These are phyloP conservation scores for Physaria fendleri DNA, from an alignment of 345 rosid genomes.

Conservation along the genomic window DNA sequence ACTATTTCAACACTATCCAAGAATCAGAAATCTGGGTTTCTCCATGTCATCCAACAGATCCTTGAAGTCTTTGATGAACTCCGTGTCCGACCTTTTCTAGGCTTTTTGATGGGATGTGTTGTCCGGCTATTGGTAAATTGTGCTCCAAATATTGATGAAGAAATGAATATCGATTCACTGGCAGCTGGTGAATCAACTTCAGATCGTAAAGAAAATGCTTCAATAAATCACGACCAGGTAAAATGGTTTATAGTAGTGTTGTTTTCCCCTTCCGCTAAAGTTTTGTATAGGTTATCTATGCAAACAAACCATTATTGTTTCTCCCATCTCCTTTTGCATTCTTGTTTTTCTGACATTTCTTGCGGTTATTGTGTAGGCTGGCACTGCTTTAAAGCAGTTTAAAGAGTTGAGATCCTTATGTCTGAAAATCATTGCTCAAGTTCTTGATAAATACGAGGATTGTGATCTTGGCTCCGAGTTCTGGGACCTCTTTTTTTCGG, in stretches of 20 bases:
- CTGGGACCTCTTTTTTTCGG: constrained; percentile 81
- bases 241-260: constrained; percentile 16
- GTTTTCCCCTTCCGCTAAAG: background rate
- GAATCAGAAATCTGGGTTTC: constrained; percentile 73
- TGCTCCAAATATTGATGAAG: constrained; percentile 37
- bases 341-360: background rate
- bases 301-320: background rate
- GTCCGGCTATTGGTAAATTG: constrained; percentile 59
- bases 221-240: constrained; percentile 42
- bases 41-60: constrained; percentile 77
- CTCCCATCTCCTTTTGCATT: background rate
- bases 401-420: constrained; percentile 81
- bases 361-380: constrained; percentile 39
- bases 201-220: constrained; percentile 27
- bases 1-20: constrained; percentile 46
- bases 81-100: constrained; percentile 63
- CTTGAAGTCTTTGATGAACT: constrained; percentile 72
- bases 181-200: constrained; percentile 13
- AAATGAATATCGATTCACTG: constrained; percentile 34
- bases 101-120: constrained; percentile 80
- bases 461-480: constrained; percentile 65
- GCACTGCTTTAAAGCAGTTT: constrained; percentile 43
- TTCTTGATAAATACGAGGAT: constrained; percentile 71
- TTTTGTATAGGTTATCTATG: background rate
- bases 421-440: constrained; percentile 60